Evolutionary conservation across 2,329 filamentous ascomycete species (phyloP).

Genomic region (Monosporascus sp.): DNA sequence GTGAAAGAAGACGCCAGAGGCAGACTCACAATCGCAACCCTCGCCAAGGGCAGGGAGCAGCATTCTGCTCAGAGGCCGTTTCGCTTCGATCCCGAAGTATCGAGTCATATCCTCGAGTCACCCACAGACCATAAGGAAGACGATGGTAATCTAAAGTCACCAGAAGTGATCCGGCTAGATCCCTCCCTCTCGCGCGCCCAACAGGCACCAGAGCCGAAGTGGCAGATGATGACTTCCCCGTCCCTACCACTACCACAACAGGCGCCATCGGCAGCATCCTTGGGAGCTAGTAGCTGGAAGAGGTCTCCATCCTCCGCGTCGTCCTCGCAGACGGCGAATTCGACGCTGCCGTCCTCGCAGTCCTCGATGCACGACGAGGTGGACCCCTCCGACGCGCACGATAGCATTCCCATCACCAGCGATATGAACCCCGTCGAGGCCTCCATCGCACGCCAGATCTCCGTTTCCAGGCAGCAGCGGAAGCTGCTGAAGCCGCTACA

Average conservation of each 20-base stretch:
- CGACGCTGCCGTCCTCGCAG: conserved; percentile 27
- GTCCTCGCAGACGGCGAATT: conserved; percentile 28
- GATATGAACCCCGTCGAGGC: conserved; percentile 53
- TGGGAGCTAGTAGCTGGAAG: conserved; percentile 23
- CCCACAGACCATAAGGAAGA: conserved; percentile 25
- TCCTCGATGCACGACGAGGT: conserved; percentile 27
- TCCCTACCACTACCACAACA: conserved; percentile 12
- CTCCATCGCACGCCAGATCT: conserved; percentile 64
- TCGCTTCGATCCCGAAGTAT: conserved; percentile 29
- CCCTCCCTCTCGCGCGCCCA: conserved; percentile 8
- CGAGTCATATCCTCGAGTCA: conserved; percentile 36
- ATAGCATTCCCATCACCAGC: neutral
- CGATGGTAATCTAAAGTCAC: conserved; percentile 19
- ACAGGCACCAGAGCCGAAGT: conserved; percentile 36
- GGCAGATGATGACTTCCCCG: conserved; percentile 42
- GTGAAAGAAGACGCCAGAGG: conserved; percentile 13
- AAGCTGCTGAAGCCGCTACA: conserved; percentile 51
- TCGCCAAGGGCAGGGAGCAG: conserved; percentile 14
- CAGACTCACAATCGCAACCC: conserved; percentile 19
- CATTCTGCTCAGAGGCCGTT: conserved; percentile 7
- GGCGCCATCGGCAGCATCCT: conserved; percentile 23
- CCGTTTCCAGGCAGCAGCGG: conserved; percentile 56
- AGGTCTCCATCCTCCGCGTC: conserved; percentile 24
- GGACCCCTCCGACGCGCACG: conserved; percentile 27
- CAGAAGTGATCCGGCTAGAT: conserved; percentile 25